Evolutionary conservation across 306 rosid genomes (phyloP).

Genomic region (Quercus parvula): DNA sequence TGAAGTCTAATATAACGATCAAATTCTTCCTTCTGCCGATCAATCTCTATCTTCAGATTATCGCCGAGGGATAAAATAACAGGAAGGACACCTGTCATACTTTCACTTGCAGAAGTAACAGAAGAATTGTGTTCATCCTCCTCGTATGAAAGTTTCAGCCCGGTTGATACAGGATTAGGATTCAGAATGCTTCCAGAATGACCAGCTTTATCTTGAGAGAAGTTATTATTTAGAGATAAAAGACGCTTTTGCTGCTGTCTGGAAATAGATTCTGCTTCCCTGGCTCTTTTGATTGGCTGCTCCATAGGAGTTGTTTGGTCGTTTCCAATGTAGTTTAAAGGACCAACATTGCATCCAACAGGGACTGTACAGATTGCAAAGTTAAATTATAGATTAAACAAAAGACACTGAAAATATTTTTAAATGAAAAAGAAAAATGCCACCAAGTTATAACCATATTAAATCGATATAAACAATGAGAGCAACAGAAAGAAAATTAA

Average conservation of each 20-base stretch:
- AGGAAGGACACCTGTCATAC: slow-evolving; percentile 21
- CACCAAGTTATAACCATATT: neutral
- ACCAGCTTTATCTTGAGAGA: slow-evolving; percentile 10
- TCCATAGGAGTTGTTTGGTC: neutral
- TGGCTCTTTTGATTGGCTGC: slow-evolving; percentile 12
- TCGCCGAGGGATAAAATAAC: slow-evolving; percentile 15
- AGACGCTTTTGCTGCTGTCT: slow-evolving; percentile 21
- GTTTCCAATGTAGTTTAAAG: slow-evolving; percentile 15
- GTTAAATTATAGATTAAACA: neutral
- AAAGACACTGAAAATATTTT: neutral
- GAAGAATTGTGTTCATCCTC: slow-evolving; percentile 38
- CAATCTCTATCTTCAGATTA: slow-evolving; percentile 25
- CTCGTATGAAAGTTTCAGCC: slow-evolving; percentile 29
- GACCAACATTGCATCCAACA: slow-evolving; percentile 24
- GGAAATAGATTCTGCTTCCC: slow-evolving; percentile 9
- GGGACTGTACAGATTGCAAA: slow-evolving; percentile 13
- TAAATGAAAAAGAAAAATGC: neutral
- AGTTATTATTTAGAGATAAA: slow-evolving; percentile 4
- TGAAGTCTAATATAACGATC: slow-evolving; percentile 23
- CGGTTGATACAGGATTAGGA: slow-evolving; percentile 22
- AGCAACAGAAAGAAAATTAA: neutral
- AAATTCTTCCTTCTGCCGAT: slow-evolving; percentile 31
- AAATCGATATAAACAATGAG: neutral
- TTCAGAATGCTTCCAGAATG: slow-evolving; percentile 19
- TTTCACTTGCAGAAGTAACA: slow-evolving; percentile 25